A percentile compares a stretch with the other conserved stretches of the same genome.
Conservation (phyloP, 176 grass and related monocot species). For the Neostapfia colusana region DNA sequence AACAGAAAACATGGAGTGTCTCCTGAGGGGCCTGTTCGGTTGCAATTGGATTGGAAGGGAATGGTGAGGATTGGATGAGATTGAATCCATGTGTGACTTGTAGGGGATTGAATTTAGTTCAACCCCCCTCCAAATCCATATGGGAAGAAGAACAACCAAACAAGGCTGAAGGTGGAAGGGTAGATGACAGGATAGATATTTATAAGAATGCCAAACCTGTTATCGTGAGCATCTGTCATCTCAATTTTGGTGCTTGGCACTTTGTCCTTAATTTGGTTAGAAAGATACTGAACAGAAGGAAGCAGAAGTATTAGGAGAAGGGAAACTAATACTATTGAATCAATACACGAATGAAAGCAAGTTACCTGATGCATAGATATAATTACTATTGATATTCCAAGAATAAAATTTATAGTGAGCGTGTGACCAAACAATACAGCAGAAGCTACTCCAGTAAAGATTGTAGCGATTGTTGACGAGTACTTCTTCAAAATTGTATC, state of each 20-base stretch:
- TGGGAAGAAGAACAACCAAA: no score
- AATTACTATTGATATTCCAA: conserved; percentile 94
- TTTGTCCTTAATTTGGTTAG: conserved; percentile 80
- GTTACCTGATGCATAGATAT: conserved; percentile 99
- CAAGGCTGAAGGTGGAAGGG: conserved; percentile 2
- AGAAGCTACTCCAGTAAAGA: conserved; percentile 93
- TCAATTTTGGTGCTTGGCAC: conserved; percentile 60
- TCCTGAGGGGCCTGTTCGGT: no score
- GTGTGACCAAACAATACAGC: conserved; percentile 86
- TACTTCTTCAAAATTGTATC: conserved; percentile 99
- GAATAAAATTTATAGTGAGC: conserved; percentile 89
- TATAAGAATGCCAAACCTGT: conserved; percentile 46
- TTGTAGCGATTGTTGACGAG: conserved; percentile 90
- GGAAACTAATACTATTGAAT: conserved; percentile 24
- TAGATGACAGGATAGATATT: conserved; percentile 1
- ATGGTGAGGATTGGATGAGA: no score
- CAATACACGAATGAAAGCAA: conserved; percentile 25
- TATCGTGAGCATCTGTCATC: conserved; percentile 63
- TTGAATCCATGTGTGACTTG: no score
- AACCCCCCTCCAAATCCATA: no score
- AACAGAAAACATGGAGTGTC: neutral
- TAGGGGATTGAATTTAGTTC: no score
- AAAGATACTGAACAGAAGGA: conserved; percentile 65
- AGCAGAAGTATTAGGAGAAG: conserved; percentile 18
- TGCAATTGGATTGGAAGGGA: no score